Evolutionary conservation across 345 rosid species (phyloP).

Genomic region (Lumnitzera littorea): DNA sequence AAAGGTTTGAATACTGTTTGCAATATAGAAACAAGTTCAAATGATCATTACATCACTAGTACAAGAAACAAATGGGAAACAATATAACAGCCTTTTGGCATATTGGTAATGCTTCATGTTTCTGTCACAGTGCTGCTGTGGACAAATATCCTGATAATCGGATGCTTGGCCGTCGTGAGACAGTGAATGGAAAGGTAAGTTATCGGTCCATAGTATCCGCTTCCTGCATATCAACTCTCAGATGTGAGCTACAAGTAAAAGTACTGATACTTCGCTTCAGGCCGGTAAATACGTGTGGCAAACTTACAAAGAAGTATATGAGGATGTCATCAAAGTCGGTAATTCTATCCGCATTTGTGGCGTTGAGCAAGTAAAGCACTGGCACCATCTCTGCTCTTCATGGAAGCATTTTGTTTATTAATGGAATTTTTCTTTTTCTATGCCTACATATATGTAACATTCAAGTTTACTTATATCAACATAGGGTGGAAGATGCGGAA

Average conservation of each 20-base stretch:
- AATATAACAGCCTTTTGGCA: no score
- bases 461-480: no score
- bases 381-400: not conserved
- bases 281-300: slow-evolving; percentile 84
- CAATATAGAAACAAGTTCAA: no score
- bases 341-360: slow-evolving; percentile 79
- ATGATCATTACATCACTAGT: no score
- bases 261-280: slow-evolving; percentile 24
- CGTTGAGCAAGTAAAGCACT: slow-evolving; percentile 50
- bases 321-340: slow-evolving; percentile 72
- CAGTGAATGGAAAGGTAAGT: slow-evolving; percentile 65
- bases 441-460: no score
- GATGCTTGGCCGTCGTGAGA: slow-evolving; percentile 88
- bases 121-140: slow-evolving; percentile 48
- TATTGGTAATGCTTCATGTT: not conserved
- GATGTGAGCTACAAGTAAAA: no score
- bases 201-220: not conserved
- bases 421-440: no score
- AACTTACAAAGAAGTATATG: slow-evolving; percentile 72
- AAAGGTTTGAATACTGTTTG: no score
- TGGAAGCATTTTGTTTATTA: no score
- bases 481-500: slow-evolving; percentile 84
- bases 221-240: no score
- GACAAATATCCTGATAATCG: slow-evolving; percentile 64
- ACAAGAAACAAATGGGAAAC: no score